Evolutionary conservation across 306 rosid genomes (phyloP), one percentile per base, ranked within the genome.

Genomic region (Hippophae tibetana): DNA sequence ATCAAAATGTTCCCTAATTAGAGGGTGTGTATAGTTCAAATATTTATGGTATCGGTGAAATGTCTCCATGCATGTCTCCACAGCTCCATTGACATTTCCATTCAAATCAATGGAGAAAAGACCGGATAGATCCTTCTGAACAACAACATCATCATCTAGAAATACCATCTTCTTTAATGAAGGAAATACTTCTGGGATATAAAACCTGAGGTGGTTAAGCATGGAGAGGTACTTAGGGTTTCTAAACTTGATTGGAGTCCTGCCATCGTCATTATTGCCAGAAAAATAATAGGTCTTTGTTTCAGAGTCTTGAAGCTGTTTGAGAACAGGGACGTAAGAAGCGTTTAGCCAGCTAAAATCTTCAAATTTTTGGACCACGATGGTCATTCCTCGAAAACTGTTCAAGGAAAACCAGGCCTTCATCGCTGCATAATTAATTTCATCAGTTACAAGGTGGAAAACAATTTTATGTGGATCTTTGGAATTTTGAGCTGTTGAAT

Each of bases 41-140:
- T 89, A 89, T 60, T 89, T 89, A 52, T 89, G 96, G 77, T 85
- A 89, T 75, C 96, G 78, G 54, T 85, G 96, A 77, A 89, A 89
- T 55, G 94, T 89, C 76, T 89, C 96, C 96, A 83, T 89, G 86
- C 96, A 89, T 45, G 96, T 89, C 76, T 89, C 96, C 12, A 89
- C 96, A 7, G 96, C 96, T 51, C 96, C 96, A 58, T 89, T 89
- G 44, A 85, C 96, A 56, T 85, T 89, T 13, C 76, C 74, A 43
- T 89, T 85, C 78, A 89, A 73, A 79, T 81, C 84, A 54, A 83
- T 67, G 61, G 85, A 71, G 72, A 89, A 89, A 61, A 89, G 88
- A 51, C 48, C 83, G 52, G 96, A 68, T 13, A 89, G 83, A 77
- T 89, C 96, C 79, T 77, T 85, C 70, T 81, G 90, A 67, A 89